Evolutionary conservation across 345 rosid species (phyloP).

Genomic region (Capsella bursapastoris): DNA sequence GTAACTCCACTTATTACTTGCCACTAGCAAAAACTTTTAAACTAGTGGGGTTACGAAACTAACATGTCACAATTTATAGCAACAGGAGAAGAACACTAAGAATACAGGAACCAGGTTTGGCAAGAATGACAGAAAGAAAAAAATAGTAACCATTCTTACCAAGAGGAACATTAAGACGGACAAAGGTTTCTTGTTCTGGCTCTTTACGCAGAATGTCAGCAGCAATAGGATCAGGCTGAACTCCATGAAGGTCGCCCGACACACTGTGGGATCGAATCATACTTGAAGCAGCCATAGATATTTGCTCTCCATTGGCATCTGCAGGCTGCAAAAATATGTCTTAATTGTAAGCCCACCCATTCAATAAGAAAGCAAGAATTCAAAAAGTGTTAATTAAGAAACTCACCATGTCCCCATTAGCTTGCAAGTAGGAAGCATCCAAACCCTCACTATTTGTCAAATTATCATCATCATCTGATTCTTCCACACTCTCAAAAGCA

Average conservation of each 20-base stretch:
- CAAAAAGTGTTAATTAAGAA: neutral
- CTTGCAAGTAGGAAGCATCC: conserved; percentile 65
- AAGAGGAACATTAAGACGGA: conserved; percentile 76
- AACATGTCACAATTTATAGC: conserved; percentile 6
- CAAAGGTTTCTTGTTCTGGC: conserved; percentile 97
- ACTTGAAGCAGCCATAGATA: conserved; percentile 66
- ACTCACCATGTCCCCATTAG: conserved; percentile 86
- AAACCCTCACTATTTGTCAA: conserved; percentile 63
- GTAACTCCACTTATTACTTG: conserved; percentile 4
- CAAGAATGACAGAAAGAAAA: neutral
- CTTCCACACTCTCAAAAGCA: conserved; percentile 91
- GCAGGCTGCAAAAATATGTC: conserved; percentile 34
- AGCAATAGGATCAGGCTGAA: conserved; percentile 98
- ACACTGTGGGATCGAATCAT: conserved; percentile 97
- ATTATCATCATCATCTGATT: conserved; percentile 92
- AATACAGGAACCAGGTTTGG: neutral
- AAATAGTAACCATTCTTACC: conserved; percentile 50
- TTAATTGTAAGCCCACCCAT: conserved; percentile 11
- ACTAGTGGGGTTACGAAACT: neutral
- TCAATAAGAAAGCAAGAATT: neutral
- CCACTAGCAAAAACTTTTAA: neutral
- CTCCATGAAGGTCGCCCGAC: conserved; percentile 95
- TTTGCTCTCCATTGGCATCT: conserved; percentile 65
- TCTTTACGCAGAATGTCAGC: conserved; percentile 98
- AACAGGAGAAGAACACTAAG: conserved; percentile 6